Conservation (phyloP, 169 alveolate species). For the Amoebophrya sp. region DNA sequence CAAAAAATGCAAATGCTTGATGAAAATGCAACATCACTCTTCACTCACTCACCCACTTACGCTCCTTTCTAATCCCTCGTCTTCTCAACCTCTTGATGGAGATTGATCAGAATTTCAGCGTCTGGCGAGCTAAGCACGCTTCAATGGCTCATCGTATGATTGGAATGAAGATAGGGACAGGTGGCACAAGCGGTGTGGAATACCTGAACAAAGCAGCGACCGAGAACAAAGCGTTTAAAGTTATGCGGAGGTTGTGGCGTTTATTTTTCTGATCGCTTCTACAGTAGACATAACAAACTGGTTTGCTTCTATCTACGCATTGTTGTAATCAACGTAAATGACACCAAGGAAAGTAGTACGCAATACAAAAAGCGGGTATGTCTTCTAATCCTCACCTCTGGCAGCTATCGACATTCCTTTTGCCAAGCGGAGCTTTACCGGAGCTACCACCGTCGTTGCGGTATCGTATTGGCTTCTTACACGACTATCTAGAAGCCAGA, state of each 20-base stretch:
- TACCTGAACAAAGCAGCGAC: slow-evolving; percentile 32
- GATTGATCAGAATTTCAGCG: slow-evolving; percentile 26
- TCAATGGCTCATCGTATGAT: slow-evolving; percentile 36
- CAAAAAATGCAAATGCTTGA: too few relatives aligned
- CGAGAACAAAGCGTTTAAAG: slow-evolving; percentile 27
- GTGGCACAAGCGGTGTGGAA: slow-evolving; percentile 34
- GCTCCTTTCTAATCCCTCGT: too few relatives aligned
- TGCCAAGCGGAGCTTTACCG: slow-evolving; percentile 29
- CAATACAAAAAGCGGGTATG: too few relatives aligned
- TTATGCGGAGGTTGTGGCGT: slow-evolving; percentile 6
- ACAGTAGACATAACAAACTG: too few relatives aligned
- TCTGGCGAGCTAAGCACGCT: slow-evolving; percentile 29
- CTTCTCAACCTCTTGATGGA: slow-evolving; percentile 16
- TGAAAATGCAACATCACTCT: too few relatives aligned
- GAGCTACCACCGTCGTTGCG: slow-evolving; percentile 16
- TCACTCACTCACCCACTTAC: too few relatives aligned
- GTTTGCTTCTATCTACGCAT: too few relatives aligned
- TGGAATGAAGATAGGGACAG: slow-evolving; percentile 31
- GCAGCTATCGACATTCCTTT: slow-evolving; percentile 31
- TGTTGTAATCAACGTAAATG: too few relatives aligned
- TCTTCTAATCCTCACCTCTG: too few relatives aligned
- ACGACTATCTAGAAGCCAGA: not conserved
- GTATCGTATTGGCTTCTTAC: not conserved
- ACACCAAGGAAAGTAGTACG: too few relatives aligned
- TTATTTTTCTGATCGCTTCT: too few relatives aligned